Evolutionary conservation across 768 basidiomycete genomes (phyloP).

Genomic region (Gloeophyllum trabeum): DNA sequence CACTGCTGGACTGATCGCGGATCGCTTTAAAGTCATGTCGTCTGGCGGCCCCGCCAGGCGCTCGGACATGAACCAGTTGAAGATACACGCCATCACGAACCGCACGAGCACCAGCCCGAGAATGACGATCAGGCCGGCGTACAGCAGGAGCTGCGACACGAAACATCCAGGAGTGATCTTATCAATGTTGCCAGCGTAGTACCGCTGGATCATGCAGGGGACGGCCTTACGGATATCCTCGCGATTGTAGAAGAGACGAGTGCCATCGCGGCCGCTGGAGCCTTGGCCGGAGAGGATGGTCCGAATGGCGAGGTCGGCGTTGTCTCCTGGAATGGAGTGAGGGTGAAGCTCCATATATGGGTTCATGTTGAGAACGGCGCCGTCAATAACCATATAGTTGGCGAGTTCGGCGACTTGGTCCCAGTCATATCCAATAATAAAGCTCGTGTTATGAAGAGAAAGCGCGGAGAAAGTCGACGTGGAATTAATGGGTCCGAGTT

Average conservation of each 20-base stretch:
- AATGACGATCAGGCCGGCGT: slow-evolving; percentile 84
- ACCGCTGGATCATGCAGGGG: slow-evolving; percentile 75
- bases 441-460: slow-evolving; percentile 50
- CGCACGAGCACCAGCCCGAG: slow-evolving; percentile 83
- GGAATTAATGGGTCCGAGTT: slow-evolving; percentile 48
- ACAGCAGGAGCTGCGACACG: slow-evolving; percentile 80
- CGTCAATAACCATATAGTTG: slow-evolving; percentile 85
- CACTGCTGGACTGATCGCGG: slow-evolving; percentile 89
- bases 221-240: slow-evolving; percentile 54
- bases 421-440: slow-evolving; percentile 86
- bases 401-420: slow-evolving; percentile 61
- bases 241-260: slow-evolving; percentile 74
- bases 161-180: slow-evolving; percentile 96
- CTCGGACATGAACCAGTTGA: slow-evolving; percentile 92
- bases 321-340: slow-evolving; percentile 54
- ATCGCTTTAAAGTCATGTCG: slow-evolving; percentile 59
- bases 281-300: slow-evolving; percentile 43
- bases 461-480: slow-evolving; percentile 49
- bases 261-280: slow-evolving; percentile 76
- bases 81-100: slow-evolving; percentile 92
- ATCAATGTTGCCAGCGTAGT: slow-evolving; percentile 91
- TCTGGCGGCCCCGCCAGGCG: slow-evolving; percentile 71
- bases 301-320: slow-evolving; percentile 77
- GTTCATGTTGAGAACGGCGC: slow-evolving; percentile 85
- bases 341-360: slow-evolving; percentile 77